Evolutionary conservation across 1,284 basidiomycete genomes (phyloP), one percentile per base, ranked within the genome.

Genomic region (Sporisorium scitamineum): DNA sequence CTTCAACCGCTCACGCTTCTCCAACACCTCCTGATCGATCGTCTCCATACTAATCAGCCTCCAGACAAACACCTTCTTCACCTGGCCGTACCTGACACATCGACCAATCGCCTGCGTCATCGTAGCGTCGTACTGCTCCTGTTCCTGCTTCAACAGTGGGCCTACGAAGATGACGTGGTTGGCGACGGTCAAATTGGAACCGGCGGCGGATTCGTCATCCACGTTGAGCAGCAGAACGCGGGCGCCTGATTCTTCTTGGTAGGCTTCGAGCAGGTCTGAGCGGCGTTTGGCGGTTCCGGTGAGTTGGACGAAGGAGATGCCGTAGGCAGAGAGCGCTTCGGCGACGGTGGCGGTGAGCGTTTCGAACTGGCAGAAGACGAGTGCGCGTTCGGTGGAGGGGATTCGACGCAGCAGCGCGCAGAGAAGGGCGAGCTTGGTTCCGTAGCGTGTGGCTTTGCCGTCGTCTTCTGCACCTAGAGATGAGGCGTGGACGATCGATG

Each of bases 111-210:
- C 79, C 50, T 80, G 79, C 56, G 79, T 72, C 75, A 80, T 77
- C 27, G 79, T 80, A 0, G 74, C 75, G 11, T 69, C 54, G 52
- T 80, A 80, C 63, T 77, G 76, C 63, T 80, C 67, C 53, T 64
- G 64, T 24, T 80, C 73, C 92, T 92, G 86, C 92, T 93, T 90
- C 22, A 95, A 90, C 34, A 97, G 88, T 3, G 95, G 95, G 4
- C 93, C 95, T 55, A 97, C 88, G 89, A 97, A 97, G 83, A 97
- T 92, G 37, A 94, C 95, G 81, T 96, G 94, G 87, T 95, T 97
- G 16, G 95, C 95, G 20, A 90, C 91, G 1, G 95, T 97, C 80
- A 97, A 86, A 85, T 97, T 97, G 71, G 74, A 93, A 91, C 95
- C 95, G 54, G 94, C 94, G 2, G 95, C 94, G 67, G 92, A 94